Base-by-base conservation (phyloP, 129 eudicot genomes). In the Ambrosia artemisiifolia region DNA sequence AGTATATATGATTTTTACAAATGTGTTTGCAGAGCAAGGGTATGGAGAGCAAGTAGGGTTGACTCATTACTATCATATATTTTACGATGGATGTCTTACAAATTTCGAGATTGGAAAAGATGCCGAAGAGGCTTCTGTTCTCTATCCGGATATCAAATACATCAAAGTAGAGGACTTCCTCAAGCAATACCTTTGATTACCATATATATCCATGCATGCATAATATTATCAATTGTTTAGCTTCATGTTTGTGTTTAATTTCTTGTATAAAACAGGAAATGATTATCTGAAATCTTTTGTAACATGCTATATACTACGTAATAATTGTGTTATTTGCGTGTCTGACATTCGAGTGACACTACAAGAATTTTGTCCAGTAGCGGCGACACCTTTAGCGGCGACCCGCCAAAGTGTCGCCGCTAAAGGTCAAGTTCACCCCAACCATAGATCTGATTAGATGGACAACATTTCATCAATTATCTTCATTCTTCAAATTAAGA, bases 1-100 rank as follows among this genome's bases (percentile, higher is more conserved):
- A 24, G 1, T 24, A 24, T 24, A 7, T 19, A n/a, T 17, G 12
- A 18, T 7, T 63, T 18, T 6, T 49, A 20, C 0, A 33, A 32
- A 49, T 65, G 74, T 40, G 16, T 55, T 61, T n/a, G 56, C 63
- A 84, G 85, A 38, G 5, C 67, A 54, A 63, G 84, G 42, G 36
- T 85, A 81, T 55, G 83, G 81, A 0, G 75, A 78, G 74, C 89
- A 85, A 48, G 89, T 85, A 14, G 89, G 89, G 44, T 75, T 78
- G 42, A 70, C 70, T 6, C 89, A 85, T 67, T 81, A 70, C 50
- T 81, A 81, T 59, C 86, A 85, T 46, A 70, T 81, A 2, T 85
- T 60, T 65, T 85, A 81, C 67, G 50, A 85, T 49, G 89, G 89
- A 42, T 81, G 89, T 72, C 84, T 85, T 44, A 43, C 86, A 18